These are phyloP conservation scores for Cryptococcus hybrid DNA, from an alignment of 1,284 basidiomycete genomes.

Conservation along the genomic window DNA sequence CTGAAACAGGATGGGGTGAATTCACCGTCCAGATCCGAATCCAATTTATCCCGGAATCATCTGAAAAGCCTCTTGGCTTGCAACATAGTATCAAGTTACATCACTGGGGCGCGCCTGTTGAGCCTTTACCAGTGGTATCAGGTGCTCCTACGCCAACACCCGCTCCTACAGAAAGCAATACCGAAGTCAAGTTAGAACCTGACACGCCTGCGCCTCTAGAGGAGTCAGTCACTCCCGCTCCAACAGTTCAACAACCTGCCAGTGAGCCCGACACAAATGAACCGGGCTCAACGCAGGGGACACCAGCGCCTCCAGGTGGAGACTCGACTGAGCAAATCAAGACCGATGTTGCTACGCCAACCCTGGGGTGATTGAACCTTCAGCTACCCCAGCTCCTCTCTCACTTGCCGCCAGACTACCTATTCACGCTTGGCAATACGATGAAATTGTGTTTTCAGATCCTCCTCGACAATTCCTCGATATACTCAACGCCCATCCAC, in stretches of 20 bases:
- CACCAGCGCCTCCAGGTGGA: background rate
- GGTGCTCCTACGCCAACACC: conserved; percentile 56
- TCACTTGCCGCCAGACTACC: conserved; percentile 41
- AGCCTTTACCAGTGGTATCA: conserved; percentile 50
- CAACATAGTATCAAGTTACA: conserved; percentile 96
- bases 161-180: conserved; percentile 15
- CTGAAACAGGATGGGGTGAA: conserved; percentile 99
- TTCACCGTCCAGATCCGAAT: conserved; percentile 95
- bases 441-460: conserved; percentile 95
- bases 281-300: background rate
- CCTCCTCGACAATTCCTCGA: conserved; percentile 87
- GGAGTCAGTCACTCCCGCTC: background rate
- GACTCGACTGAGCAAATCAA: background rate
- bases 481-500: conserved; percentile 75
- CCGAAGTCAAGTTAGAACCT: conserved; percentile 7
- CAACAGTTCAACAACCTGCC: background rate
- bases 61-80: conserved; percentile 83
- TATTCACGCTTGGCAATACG: conserved; percentile 99
- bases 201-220: conserved; percentile 1
- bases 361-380: background rate
- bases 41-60: conserved; percentile 86
- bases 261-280: background rate
- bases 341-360: background rate
- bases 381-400: background rate
- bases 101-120: conserved; percentile 67